phyloP scores from a whole-genome alignment of 805 yeast species.

The Torulaspora delbrueckii region DNA sequence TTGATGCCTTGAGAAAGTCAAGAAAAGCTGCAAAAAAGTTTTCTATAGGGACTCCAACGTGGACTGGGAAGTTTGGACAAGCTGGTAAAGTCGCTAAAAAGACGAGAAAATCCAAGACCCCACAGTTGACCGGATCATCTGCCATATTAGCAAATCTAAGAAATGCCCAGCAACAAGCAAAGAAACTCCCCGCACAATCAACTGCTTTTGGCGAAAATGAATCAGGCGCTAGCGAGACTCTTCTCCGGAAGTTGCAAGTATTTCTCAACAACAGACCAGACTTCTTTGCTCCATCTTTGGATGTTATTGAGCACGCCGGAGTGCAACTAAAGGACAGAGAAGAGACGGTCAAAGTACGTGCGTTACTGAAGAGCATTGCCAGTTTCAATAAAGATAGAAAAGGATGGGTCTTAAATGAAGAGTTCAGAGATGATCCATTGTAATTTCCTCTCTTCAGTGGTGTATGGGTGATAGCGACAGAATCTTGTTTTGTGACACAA shows the following conservation, averaged over 20 bases:
- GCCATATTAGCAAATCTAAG: conserved; percentile 26
- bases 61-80: conserved; percentile 89
- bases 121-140: conserved; percentile 17
- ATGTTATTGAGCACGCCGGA: conserved; percentile 39
- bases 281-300: conserved; percentile 45
- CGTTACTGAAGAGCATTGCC: conserved; percentile 64
- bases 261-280: conserved; percentile 38
- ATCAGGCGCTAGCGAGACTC: conserved; percentile 1
- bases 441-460: not conserved
- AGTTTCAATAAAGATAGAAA: conserved; percentile 53
- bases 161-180: conserved; percentile 17
- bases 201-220: conserved; percentile 2
- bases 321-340: conserved; percentile 43
- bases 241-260: conserved; percentile 32
- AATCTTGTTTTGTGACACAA: conserved; percentile 7
- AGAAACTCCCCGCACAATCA: conserved; percentile 5
- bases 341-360: conserved; percentile 57
- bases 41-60: conserved; percentile 80
- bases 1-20: conserved; percentile 56
- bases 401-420: conserved; percentile 65
- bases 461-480: conserved; percentile 8
- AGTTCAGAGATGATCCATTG: conserved; percentile 33
- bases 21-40: conserved; percentile 37
- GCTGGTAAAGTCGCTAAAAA: conserved; percentile 57
- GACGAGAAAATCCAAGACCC: conserved; percentile 1